A percentile compares a stretch with the other conserved stretches of the same genome.
Evolutionary conservation across 495 filamentous ascomycete species (phyloP).

Genomic region (Hypoxylon fragiforme): DNA sequence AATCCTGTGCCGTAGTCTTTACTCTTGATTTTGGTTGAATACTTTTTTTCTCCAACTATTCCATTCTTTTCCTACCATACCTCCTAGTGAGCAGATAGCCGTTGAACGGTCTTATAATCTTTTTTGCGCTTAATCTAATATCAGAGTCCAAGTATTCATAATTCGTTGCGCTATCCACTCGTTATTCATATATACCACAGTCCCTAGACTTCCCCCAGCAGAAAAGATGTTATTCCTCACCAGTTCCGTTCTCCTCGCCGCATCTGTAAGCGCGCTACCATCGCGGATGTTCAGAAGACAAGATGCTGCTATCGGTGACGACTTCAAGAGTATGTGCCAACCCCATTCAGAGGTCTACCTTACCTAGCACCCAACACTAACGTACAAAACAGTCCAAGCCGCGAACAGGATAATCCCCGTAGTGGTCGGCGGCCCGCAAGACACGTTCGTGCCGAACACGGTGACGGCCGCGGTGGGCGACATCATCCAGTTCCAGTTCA

Average conservation of each 20-base stretch:
- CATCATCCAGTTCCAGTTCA: constrained; percentile 59
- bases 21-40: constrained; percentile 9
- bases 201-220: not conserved
- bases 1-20: not conserved
- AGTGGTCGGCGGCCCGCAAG: constrained; percentile 29
- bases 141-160: constrained; percentile 1
- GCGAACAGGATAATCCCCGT: constrained; percentile 31
- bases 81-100: constrained; percentile 16
- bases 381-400: constrained; percentile 8
- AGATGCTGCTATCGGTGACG: constrained; percentile 6
- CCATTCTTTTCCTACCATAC: not conserved
- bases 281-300: constrained; percentile 14
- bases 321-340: constrained; percentile 6
- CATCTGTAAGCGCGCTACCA: constrained; percentile 10
- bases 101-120: constrained; percentile 25
- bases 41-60: not conserved
- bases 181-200: not conserved
- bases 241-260: constrained; percentile 13
- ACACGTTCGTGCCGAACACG: constrained; percentile 41
- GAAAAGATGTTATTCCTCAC: constrained; percentile 12
- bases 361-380: too few species aligned
- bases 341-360: not conserved
- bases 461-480: constrained; percentile 48
- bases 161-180: constrained; percentile 1
- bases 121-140: constrained; percentile 18